Percentiles rank a stretch among this genome's conserved stretches.
Conservation (phyloP, 306 rosid genomes). For the Casuarina equisetifolia region DNA sequence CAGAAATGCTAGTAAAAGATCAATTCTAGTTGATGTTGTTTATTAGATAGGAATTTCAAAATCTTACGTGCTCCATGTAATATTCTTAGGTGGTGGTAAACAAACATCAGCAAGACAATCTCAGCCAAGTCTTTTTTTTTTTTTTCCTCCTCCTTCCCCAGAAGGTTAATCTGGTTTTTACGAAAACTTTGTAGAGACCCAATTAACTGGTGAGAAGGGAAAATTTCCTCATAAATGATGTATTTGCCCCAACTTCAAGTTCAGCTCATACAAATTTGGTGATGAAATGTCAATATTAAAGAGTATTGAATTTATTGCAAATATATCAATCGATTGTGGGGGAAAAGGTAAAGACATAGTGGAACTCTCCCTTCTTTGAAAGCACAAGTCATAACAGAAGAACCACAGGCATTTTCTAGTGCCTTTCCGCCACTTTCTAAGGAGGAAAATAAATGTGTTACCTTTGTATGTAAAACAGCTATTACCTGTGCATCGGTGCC, state of each 20-base stretch:
- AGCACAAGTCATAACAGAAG: no score
- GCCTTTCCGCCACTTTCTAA: constrained; percentile 6
- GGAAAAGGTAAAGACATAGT: no score
- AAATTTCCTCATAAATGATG: neutral
- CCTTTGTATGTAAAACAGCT: constrained; percentile 18
- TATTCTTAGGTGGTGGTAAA: neutral
- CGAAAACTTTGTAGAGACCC: neutral
- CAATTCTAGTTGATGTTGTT: neutral
- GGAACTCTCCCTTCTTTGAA: no score
- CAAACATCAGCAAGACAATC: neutral
- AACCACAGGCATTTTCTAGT: neutral
- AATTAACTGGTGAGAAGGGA: neutral
- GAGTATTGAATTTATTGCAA: no score
- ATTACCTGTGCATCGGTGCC: constrained; percentile 99
- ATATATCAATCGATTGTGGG: no score
- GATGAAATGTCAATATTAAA: neutral
- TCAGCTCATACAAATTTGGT: neutral
- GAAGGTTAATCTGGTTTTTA: neutral
- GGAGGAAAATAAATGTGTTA: constrained; percentile 13
- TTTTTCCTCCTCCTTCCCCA: neutral
- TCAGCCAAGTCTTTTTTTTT: neutral
- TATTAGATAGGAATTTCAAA: neutral
- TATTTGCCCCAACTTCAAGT: neutral
- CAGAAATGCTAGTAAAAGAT: neutral
- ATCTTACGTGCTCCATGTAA: neutral